phyloP scores from a whole-genome alignment of 2,329 filamentous ascomycete species.

The Leptographium radiaticola region DNA sequence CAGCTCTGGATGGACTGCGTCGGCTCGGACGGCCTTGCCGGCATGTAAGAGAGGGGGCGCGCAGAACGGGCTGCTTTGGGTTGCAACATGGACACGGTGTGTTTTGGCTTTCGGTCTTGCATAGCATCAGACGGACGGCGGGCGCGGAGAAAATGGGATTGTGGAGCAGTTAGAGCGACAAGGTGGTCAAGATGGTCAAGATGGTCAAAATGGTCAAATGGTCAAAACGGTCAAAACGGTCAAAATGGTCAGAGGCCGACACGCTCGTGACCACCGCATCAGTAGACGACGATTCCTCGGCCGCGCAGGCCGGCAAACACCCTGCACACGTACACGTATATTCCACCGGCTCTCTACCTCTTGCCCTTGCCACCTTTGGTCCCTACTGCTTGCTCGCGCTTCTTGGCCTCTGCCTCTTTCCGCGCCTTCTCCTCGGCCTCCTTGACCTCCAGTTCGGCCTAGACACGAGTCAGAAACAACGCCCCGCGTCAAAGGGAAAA shows the following conservation, averaged over 20 bases:
- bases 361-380: conserved; percentile 27
- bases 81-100: not conserved
- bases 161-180: too few relatives aligned
- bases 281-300: too few relatives aligned
- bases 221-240: too few relatives aligned
- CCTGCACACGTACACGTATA: not conserved
- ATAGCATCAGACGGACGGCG: too few relatives aligned
- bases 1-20: conserved; percentile 59
- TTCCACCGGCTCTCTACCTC: conserved; percentile 27
- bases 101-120: too few relatives aligned
- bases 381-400: conserved; percentile 37
- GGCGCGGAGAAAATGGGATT: too few relatives aligned
- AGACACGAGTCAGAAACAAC: conserved; percentile 9
- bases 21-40: conserved; percentile 22
- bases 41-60: conserved; percentile 11
- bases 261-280: too few relatives aligned
- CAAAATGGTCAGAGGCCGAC: too few relatives aligned
- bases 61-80: not conserved
- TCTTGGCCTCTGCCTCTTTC: conserved; percentile 38
- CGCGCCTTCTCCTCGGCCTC: conserved; percentile 37
- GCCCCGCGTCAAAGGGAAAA: not conserved
- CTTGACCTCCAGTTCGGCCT: conserved; percentile 47
- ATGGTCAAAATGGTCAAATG: too few relatives aligned
- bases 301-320: too few relatives aligned
- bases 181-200: too few relatives aligned